Percentiles rank a stretch among this genome's conserved stretches.
phyloP scores from a whole-genome alignment of 352 stramenopile species.

The Globisporangium recalcitrans region DNA sequence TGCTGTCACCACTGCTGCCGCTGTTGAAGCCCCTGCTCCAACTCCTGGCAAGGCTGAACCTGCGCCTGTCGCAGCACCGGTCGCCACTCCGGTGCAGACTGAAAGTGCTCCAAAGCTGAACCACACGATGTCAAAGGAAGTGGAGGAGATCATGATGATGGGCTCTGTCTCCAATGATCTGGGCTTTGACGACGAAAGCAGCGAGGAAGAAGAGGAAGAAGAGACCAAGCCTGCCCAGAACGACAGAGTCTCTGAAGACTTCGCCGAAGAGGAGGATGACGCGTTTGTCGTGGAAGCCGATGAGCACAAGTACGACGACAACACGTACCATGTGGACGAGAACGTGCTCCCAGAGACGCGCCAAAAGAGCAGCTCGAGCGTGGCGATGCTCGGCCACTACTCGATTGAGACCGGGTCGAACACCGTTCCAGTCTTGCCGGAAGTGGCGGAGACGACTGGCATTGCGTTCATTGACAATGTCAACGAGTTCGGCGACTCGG shows the following conservation, averaged over 20 bases:
- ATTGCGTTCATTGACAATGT: conserved; percentile 62
- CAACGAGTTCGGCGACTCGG: conserved; percentile 28
- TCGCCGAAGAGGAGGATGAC: conserved; percentile 14
- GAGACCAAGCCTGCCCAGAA: background rate
- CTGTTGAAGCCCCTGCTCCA: background rate
- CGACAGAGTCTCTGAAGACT: conserved; percentile 3
- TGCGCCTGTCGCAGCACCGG: background rate
- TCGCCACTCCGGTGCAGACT: conserved; percentile 1
- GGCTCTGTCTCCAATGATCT: conserved; percentile 41
- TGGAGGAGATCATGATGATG: conserved; percentile 27
- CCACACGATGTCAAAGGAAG: conserved; percentile 15
- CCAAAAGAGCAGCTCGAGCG: conserved; percentile 53
- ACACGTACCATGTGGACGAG: conserved; percentile 15
- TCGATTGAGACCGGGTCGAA: conserved; percentile 43
- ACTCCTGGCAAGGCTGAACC: background rate
- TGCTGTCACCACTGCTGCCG: background rate
- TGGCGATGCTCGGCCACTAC: conserved; percentile 70
- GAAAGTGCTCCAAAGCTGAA: conserved; percentile 1
- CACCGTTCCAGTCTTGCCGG: conserved; percentile 52
- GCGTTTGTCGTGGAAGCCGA: conserved; percentile 9
- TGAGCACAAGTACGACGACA: background rate
- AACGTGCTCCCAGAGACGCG: conserved; percentile 20
- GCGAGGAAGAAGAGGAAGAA: conserved; percentile 13
- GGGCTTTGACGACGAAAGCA: conserved; percentile 40
- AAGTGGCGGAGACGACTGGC: conserved; percentile 39